Conservation (phyloP, 1,284 basidiomycete genomes). For the Irpex lacteus region DNA sequence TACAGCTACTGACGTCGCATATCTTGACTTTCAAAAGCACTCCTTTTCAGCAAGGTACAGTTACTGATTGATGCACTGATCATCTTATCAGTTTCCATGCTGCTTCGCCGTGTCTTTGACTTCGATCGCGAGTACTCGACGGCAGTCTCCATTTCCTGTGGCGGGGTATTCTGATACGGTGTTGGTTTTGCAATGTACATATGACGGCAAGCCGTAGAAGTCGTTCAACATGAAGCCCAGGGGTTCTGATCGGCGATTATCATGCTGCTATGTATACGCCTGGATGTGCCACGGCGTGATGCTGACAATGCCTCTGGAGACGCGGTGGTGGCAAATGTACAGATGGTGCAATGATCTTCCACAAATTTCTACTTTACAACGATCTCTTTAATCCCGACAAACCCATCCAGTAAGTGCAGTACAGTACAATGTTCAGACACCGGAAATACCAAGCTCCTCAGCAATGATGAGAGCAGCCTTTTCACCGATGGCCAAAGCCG, state of each 20-base stretch:
- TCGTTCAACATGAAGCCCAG: neutral
- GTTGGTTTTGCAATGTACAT: neutral
- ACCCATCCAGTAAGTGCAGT: neutral
- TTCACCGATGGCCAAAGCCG: conserved; percentile 5
- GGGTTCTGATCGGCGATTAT: neutral
- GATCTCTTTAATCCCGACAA: neutral
- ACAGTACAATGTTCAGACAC: neutral
- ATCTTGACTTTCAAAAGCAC: neutral
- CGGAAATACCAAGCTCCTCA: conserved; percentile 7
- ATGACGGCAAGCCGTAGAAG: neutral
- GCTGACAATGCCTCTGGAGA: neutral
- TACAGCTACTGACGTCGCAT: neutral
- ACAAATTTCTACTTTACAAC: neutral
- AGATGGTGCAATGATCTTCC: neutral
- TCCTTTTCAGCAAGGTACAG: too few species aligned
- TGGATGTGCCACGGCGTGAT: neutral
- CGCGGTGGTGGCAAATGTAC: neutral
- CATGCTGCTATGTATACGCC: neutral
- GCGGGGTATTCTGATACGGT: neutral
- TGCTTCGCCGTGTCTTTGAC: too few species aligned
- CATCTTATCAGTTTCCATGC: too few species aligned
- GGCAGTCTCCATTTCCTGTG: neutral
- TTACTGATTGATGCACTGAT: too few species aligned
- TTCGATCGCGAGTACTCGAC: too few species aligned
- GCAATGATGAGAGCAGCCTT: conserved; percentile 8